Evolutionary conservation across 257 asterid species (phyloP), one percentile per base, ranked within the genome.

Genomic region (Solanum appendiculatum): DNA sequence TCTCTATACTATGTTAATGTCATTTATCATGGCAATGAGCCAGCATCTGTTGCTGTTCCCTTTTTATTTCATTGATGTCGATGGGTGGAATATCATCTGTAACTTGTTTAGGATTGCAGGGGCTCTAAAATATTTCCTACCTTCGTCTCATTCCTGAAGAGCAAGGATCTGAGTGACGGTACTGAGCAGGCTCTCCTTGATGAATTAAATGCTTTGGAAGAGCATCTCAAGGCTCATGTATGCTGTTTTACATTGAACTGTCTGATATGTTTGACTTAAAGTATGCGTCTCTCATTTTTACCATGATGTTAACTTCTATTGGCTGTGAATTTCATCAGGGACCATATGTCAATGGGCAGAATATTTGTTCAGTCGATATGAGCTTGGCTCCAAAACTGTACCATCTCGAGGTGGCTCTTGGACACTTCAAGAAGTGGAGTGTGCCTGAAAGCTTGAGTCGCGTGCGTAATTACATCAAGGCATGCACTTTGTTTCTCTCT

Each of bases 151-250:
- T 95, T 95, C 90, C 85, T 95, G 95, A 93, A 86, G 91, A 94
- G 98, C 94, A 94, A 93, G 93, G 98, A 95, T 80, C 86, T 96
- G 58, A 89, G 31, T 34, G 98, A 95, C 66, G 98, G 98, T 44
- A 66, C 97, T 1, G 97, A 94, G 90, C 92, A 94, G 91, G 94
- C 92, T 58, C 87, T 94, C 86, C 89, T 93, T 73, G 92, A 90
- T 54, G 98, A 94, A 88, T 70, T 95, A 86, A 92, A 92, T 88
- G 95, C 95, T 48, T 87, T 95, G 90, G 97, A 95, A 75, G 98
- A 91, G 86, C 97, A 94, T 87, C 92, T 95, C 86, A 92, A 90
- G 87, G 72, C 90, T 86, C 94, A 93, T 92, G 98, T 95, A 89
- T 86, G 87, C 63, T 81, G 72, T 29, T 56, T 87, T 27, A 64